These are phyloP conservation scores for Pelargonium myrrhifolium DNA, from an alignment of 441 rosid genomes.

Conservation along the genomic window DNA sequence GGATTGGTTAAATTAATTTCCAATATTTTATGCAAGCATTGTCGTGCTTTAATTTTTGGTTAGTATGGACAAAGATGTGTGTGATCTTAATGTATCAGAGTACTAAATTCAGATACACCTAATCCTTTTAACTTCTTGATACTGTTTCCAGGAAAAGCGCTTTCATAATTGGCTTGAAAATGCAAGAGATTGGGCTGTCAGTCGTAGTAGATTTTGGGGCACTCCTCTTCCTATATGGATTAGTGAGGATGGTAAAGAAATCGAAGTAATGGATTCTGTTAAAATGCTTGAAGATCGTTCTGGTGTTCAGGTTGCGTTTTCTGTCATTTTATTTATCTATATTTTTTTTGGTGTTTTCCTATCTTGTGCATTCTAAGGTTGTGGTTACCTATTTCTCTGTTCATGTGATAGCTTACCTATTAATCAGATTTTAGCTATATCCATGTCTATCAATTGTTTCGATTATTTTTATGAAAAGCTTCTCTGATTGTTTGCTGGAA, in stretches of 20 bases:
- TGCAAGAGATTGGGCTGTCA: conserved; percentile 98
- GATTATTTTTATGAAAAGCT: conserved; percentile 6
- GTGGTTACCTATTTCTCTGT: neutral
- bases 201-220: conserved; percentile 98
- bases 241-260: conserved; percentile 78
- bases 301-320: conserved; percentile 65
- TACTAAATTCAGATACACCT: neutral
- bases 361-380: neutral
- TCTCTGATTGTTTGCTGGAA: conserved; percentile 1
- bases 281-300: conserved; percentile 83
- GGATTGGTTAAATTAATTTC: too few species aligned
- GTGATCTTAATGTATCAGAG: neutral
- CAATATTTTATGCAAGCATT: too few species aligned
- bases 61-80: conserved; percentile 1
- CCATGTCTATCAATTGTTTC: neutral
- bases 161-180: conserved; percentile 99
- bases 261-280: conserved; percentile 73
- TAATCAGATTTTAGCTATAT: neutral
- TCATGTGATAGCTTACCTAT: neutral
- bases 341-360: neutral
- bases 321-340: conserved; percentile 12
- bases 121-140: neutral
- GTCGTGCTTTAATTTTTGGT: neutral
- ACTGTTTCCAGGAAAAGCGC: conserved; percentile 66
- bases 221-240: conserved; percentile 96